Conservation (phyloP, 2,329 filamentous ascomycete genomes). For the Botrytis elliptica region DNA sequence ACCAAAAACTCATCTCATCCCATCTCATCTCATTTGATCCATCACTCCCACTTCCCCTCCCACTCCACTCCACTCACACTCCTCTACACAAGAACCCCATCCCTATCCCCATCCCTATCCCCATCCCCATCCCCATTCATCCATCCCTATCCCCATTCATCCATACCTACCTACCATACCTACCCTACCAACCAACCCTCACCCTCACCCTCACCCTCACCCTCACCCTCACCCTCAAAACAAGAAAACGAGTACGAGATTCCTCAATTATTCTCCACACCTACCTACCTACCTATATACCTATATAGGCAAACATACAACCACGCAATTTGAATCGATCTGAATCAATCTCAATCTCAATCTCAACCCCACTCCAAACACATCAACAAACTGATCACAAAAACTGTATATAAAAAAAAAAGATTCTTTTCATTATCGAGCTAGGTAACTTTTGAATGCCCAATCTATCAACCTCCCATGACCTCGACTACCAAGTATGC, state of each 20-base stretch:
- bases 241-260: not conserved
- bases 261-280: not conserved
- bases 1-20: too few species aligned
- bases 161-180: too few species aligned
- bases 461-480: slow-evolving; percentile 33
- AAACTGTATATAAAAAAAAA: not conserved
- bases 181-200: too few species aligned
- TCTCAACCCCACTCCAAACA: not conserved
- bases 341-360: not conserved
- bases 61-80: too few species aligned
- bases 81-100: not conserved
- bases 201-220: too few species aligned
- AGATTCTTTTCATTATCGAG: slow-evolving; percentile 21
- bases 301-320: not conserved
- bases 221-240: not conserved
- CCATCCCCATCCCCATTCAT: too few species aligned
- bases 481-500: slow-evolving; percentile 23
- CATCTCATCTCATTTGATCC: too few species aligned
- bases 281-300: too few species aligned
- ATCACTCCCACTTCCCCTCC: too few species aligned
- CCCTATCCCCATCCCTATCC: too few species aligned
- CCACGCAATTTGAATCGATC: not conserved
- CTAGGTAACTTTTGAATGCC: slow-evolving; percentile 31
- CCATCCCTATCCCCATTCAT: too few species aligned
- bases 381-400: not conserved